Evolutionary conservation across 106 monocot genomes (phyloP), one percentile per base, ranked within the genome.

Genomic region (Dactylorhiza incarnata): DNA sequence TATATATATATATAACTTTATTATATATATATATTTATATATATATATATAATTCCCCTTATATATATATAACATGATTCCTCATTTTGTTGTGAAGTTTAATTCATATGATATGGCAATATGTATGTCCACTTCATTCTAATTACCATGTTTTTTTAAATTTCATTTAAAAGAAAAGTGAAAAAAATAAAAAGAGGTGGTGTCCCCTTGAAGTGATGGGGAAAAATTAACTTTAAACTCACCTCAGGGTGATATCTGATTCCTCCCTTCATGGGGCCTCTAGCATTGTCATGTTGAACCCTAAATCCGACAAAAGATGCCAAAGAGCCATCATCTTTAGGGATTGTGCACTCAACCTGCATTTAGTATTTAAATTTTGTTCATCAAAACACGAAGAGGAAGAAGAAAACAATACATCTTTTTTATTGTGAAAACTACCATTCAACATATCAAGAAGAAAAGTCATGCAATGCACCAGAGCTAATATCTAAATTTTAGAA

Each of bases 161-260:
- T 20, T 59, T 59, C 9, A 59, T 59, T 22, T 59, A 59, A 37
- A 37, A 37, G 37, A 37, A 37, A 19, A 59, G 58, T 6, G 22
- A 59, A 59, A 59, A 20, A 54, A 54, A 59, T 20, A 59, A 37
- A 20, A 59, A 16, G n/a, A 9, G 5, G 58, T 5, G 58, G 0
- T 59, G 19, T 6, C 17, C 3, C 16, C n/a, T 8, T 6, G 22
- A 59, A 59, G 58, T 59, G 66, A 11, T 26, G 66, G 29, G 63
- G 61, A 45, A 71, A 49, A 13, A 73, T 12, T 44, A 75, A 76
- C 48, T 59, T 20, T 43, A 25, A 49, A 19, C 79, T 55, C 76
- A 94, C 94, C 94, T 94, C 87, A 56, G 79, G 91, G 77, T 91
- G 91, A 82, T 94, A 91, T 87, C 94, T 86, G 69, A 94, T 91